Evolutionary conservation across 2,329 filamentous ascomycete genomes (phyloP), one percentile per base, ranked within the genome.

Genomic region (Fusarium papillatum): DNA sequence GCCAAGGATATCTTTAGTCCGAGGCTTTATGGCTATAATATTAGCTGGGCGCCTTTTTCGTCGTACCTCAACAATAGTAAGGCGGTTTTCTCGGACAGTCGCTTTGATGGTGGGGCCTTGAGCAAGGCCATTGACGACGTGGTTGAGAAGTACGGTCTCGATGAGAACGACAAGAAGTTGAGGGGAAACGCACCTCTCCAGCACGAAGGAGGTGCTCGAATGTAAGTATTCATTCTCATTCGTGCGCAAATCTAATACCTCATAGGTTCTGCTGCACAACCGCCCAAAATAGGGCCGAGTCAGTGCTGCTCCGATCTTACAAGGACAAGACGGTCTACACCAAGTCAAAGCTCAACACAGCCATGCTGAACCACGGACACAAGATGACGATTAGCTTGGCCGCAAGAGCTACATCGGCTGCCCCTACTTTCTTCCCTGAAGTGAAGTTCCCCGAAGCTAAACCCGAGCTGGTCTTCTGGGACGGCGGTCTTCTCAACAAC

Each of bases 401-500:
- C 0, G 62, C 75, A 1, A 62, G 75, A 7, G 75, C 75, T 14
- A 76, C 75, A 6, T 78, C 75, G 0, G 75, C 75, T 29, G 75
- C 75, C 0, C 75, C 75, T 1, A 78, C 75, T 0, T 77, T 72
- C 22, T 77, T 77, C 19, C 75, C 73, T 0, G 75, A 77, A n/a
- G 75, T 77, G 0, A 46, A 22, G 1, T 77, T 77, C 3, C 71
- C 68, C 0, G 71, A 74, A 3, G 46, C 53, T 0, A 75, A 61
- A 2, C 69, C 69, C 0, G 57, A 73, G 5, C 14, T 78, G 3
- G 61, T 61, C 0, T 77, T 77, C 7, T 78, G 75, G 76, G 76
- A 77, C 1, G 76, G 75, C 0, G 76, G 75, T 0, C 75, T 77
- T 2, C 64, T 77, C 0, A 77, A 78, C 31, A 77, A 78, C 14